phyloP scores from a whole-genome alignment of 1,284 basidiomycete species.

The Porogramme epimiltina region DNA sequence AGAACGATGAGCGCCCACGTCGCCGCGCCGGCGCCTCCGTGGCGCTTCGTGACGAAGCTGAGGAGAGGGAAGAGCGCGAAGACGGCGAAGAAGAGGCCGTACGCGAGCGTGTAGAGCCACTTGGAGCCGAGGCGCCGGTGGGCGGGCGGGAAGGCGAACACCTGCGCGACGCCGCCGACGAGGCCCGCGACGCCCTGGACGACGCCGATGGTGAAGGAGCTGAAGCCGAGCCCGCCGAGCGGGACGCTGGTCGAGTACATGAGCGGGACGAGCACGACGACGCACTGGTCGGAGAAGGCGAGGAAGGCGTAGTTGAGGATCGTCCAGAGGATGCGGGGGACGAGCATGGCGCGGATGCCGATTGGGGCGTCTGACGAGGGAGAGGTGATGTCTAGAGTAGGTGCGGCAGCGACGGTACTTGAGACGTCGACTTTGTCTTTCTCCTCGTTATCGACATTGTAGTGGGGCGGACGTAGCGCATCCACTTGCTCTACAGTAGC shows the following conservation, averaged over 20 bases:
- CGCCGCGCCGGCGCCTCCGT: conserved; percentile 8
- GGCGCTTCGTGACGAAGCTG: conserved; percentile 31
- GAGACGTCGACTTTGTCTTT: no score
- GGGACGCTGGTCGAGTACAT: conserved; percentile 63
- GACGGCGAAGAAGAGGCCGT: conserved; percentile 48
- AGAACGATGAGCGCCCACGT: conserved; percentile 19
- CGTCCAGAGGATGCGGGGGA: conserved; percentile 51
- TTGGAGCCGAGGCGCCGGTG: conserved; percentile 56
- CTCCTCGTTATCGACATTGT: no score
- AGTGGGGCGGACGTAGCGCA: no score
- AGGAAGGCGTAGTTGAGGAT: conserved; percentile 63
- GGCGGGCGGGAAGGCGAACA: conserved; percentile 56
- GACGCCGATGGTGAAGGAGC: conserved; percentile 57
- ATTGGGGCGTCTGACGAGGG: neutral
- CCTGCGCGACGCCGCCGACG: conserved; percentile 56
- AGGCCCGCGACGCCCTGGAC: conserved; percentile 56
- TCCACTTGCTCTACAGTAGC: no score
- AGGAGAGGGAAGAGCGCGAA: conserved; percentile 53
- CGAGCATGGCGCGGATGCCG: conserved; percentile 26
- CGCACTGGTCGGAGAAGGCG: conserved; percentile 60
- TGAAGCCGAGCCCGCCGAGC: conserved; percentile 62
- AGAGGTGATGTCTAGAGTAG: neutral
- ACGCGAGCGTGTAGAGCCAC: conserved; percentile 45
- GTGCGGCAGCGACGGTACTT: no score
- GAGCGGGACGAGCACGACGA: conserved; percentile 54